These are phyloP conservation scores for Lipomyces lipofer DNA, from an alignment of 805 yeast genomes.

Conservation along the genomic window DNA sequence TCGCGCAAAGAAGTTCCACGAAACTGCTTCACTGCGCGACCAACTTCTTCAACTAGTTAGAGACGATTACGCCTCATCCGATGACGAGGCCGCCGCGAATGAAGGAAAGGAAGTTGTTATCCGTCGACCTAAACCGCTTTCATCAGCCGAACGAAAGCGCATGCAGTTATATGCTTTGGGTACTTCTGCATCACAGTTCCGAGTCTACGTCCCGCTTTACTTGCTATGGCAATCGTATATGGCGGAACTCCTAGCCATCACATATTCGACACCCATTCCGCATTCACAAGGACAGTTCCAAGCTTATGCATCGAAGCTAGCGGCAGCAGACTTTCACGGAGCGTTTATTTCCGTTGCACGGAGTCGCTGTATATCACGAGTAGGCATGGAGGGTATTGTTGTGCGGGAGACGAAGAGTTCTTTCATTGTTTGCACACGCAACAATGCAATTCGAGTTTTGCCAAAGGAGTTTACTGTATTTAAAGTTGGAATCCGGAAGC, in stretches of 20 bases:
- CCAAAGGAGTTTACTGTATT: slow-evolving; percentile 27
- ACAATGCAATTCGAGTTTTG: slow-evolving; percentile 10
- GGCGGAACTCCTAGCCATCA: slow-evolving; percentile 10
- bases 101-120: background rate
- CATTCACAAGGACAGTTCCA: slow-evolving; percentile 8
- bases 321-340: slow-evolving; percentile 29
- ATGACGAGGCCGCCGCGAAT: background rate
- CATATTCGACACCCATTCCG: background rate
- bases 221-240: slow-evolving; percentile 25
- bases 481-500: slow-evolving; percentile 2
- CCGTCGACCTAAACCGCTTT: slow-evolving; percentile 24
- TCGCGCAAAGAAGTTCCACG: background rate
- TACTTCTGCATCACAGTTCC: slow-evolving; percentile 10
- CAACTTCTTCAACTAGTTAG: background rate
- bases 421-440: slow-evolving; percentile 14
- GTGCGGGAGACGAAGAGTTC: slow-evolving; percentile 17
- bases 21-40: background rate
- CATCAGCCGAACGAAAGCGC: slow-evolving; percentile 18
- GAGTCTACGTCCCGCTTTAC: slow-evolving; percentile 12
- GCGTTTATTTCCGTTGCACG: slow-evolving; percentile 17
- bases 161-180: slow-evolving; percentile 6
- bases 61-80: background rate
- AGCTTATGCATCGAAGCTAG: slow-evolving; percentile 14
- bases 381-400: slow-evolving; percentile 20
- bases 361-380: slow-evolving; percentile 19